A percentile compares a stretch with the other conserved stretches of the same genome.
Evolutionary conservation across 345 rosid genomes (phyloP).

Genomic region (Hibiscus trionum): DNA sequence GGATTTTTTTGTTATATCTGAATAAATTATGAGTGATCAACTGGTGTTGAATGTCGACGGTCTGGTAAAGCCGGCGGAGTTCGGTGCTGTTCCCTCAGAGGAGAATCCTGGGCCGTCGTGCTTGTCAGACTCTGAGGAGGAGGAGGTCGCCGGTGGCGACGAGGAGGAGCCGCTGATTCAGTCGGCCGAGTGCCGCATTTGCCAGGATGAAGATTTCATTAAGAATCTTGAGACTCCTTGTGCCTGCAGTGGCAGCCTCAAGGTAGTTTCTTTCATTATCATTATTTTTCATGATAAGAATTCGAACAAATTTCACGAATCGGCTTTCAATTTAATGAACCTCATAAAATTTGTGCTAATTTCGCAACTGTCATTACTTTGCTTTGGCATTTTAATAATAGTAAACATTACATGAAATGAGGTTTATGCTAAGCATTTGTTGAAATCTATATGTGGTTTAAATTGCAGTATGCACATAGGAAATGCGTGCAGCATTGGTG

Average conservation of each 20-base stretch:
- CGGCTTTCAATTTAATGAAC: background rate
- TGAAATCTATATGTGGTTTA: constrained; percentile 4
- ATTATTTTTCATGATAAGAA: background rate
- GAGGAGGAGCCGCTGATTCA: constrained; percentile 60
- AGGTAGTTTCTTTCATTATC: constrained; percentile 32
- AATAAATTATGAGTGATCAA: constrained; percentile 55
- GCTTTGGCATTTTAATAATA: background rate
- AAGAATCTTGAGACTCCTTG: constrained; percentile 77
- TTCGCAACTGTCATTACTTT: background rate
- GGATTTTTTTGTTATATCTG: background rate
- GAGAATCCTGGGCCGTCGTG: constrained; percentile 16
- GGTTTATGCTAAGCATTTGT: background rate
- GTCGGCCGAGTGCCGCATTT: constrained; percentile 82
- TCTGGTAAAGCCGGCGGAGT: constrained; percentile 22
- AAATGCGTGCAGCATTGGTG: constrained; percentile 96
- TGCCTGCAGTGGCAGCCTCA: constrained; percentile 81
- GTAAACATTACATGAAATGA: background rate
- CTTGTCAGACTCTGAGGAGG: constrained; percentile 19
- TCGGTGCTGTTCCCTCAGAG: constrained; percentile 19
- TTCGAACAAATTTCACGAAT: background rate
- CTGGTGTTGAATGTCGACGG: constrained; percentile 58
- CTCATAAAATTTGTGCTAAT: background rate
- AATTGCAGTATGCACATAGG: constrained; percentile 73
- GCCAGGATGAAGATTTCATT: constrained; percentile 79
- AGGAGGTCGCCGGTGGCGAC: constrained; percentile 15